Percentiles rank a stretch among this genome's conserved stretches.
Evolutionary conservation across 257 asterid genomes (phyloP).

Genomic region (Lithospermum erythrorhizon): DNA sequence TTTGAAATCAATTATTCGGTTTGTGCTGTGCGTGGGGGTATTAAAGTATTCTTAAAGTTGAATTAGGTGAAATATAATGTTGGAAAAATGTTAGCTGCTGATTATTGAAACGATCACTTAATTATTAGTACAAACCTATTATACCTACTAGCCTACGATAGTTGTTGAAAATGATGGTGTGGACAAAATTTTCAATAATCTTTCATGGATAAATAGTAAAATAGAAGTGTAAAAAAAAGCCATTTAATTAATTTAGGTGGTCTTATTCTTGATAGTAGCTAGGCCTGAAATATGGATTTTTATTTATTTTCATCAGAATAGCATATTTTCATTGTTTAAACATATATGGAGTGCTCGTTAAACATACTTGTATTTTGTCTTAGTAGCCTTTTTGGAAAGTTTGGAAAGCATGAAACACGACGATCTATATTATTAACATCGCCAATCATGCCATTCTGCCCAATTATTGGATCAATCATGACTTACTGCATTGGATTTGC

Average conservation of each 20-base stretch:
- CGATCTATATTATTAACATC: conserved; percentile 35
- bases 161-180: conserved; percentile 7
- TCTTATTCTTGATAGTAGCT: too few species aligned
- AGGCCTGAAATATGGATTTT: too few species aligned
- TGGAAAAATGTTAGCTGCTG: conserved; percentile 13
- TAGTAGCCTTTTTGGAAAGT: conserved; percentile 27
- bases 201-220: conserved; percentile 2
- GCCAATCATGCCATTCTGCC: conserved; percentile 31
- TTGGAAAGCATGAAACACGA: conserved; percentile 18
- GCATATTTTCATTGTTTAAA: not conserved
- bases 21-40: conserved; percentile 25
- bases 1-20: conserved; percentile 8
- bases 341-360: too few species aligned
- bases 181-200: not conserved
- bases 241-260: not conserved
- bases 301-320: not conserved
- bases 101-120: conserved; percentile 13
- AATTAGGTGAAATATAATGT: not conserved
- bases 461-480: conserved; percentile 15
- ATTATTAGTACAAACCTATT: not conserved
- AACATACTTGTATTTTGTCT: conserved; percentile 15
- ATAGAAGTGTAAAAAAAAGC: not conserved
- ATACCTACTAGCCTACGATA: not conserved
- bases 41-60: conserved; percentile 18
- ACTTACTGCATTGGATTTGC: conserved; percentile 3